A percentile compares a stretch with the other conserved stretches of the same genome.
Evolutionary conservation across 371 early-diverging fungal species (phyloP).

Genomic region (Agmasoma carcini): DNA sequence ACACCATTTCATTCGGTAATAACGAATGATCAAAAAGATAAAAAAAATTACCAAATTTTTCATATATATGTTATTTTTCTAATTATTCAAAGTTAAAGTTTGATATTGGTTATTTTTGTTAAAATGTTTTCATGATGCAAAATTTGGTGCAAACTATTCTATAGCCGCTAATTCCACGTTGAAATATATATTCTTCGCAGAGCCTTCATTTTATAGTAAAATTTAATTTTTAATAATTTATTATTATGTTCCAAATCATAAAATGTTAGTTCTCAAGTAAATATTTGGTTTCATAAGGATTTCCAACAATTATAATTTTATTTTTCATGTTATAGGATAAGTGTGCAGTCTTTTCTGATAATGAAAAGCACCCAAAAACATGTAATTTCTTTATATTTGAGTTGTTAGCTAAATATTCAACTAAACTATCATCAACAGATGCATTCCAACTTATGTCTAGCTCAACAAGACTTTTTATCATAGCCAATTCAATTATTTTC

Average conservation of each 20-base stretch:
- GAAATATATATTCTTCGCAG: too few relatives aligned
- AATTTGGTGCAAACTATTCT: too few relatives aligned
- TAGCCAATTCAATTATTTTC: not conserved
- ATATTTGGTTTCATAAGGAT: conserved; percentile 33
- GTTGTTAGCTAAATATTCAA: conserved; percentile 5
- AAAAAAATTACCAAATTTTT: too few relatives aligned
- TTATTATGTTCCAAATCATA: not conserved
- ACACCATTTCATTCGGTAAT: too few relatives aligned
- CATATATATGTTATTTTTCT: too few relatives aligned
- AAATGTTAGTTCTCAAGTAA: conserved; percentile 9
- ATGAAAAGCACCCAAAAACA: conserved; percentile 34
- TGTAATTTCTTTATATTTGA: conserved; percentile 13
- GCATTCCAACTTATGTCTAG: conserved; percentile 23
- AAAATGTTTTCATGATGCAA: too few relatives aligned
- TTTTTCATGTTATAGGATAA: conserved; percentile 11
- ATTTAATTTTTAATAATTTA: not conserved
- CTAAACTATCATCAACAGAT: conserved; percentile 6
- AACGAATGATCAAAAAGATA: too few relatives aligned
- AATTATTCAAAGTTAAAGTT: too few relatives aligned
- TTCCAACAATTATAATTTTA: conserved; percentile 17
- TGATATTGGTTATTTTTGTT: too few relatives aligned
- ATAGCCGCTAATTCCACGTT: too few relatives aligned
- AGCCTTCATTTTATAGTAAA: not conserved
- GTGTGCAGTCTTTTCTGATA: conserved; percentile 9
- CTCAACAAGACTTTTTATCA: conserved; percentile 4